phyloP scores from a whole-genome alignment of 1,139 yeast genomes.

The Candida tetrigidarum region DNA sequence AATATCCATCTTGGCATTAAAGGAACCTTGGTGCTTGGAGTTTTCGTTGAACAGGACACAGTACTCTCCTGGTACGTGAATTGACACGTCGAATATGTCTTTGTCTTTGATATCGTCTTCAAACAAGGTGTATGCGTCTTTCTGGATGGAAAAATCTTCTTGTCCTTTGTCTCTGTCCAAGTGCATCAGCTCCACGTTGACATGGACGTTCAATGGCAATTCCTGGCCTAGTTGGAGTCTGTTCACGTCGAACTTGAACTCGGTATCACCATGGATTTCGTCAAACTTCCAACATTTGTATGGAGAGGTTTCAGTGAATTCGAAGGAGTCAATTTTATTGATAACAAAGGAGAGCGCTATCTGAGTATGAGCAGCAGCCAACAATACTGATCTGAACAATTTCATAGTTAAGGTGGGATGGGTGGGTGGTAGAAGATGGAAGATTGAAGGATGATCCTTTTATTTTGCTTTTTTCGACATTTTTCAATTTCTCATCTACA shows the following conservation, averaged over 20 bases:
- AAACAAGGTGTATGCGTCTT: not conserved
- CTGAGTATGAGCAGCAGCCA: not conserved
- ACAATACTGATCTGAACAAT: not conserved
- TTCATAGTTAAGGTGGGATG: not conserved
- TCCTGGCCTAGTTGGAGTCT: not conserved
- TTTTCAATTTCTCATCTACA: too few relatives aligned
- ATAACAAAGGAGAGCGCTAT: not conserved
- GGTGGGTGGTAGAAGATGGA: not conserved
- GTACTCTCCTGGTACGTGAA: conserved; percentile 2
- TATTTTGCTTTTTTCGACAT: too few relatives aligned
- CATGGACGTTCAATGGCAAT: conserved; percentile 6
- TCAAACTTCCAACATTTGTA: conserved; percentile 4
- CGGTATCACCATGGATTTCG: not conserved
- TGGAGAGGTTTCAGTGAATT: not conserved
- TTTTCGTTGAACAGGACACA: conserved; percentile 8
- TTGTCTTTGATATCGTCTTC: not conserved
- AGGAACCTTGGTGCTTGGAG: not conserved
- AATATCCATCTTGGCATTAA: not conserved
- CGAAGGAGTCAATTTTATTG: conserved; percentile 1
- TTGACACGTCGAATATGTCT: not conserved
- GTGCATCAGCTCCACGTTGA: conserved; percentile 3
- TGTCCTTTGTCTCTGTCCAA: conserved; percentile 6
- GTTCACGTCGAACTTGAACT: not conserved
- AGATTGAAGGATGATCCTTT: too few relatives aligned
- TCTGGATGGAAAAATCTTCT: not conserved